Percentiles rank a stretch among this genome's conserved stretches.
Evolutionary conservation across 768 basidiomycete species (phyloP).

Genomic region (Lactifluus subvellereus): DNA sequence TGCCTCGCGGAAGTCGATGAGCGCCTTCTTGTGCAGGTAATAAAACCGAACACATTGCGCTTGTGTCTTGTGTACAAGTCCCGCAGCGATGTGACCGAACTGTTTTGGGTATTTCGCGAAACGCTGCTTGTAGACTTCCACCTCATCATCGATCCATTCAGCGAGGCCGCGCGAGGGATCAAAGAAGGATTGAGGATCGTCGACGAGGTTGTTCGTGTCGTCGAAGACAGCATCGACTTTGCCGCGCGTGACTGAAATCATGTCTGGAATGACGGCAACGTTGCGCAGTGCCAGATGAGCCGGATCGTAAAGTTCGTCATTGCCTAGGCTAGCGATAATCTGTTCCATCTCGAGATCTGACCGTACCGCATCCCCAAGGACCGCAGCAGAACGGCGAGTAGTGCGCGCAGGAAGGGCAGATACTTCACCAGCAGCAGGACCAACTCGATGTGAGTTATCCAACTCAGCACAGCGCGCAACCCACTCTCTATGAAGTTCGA

Average conservation of each 20-base stretch:
- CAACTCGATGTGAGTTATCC: conserved; percentile 49
- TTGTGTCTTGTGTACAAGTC: conserved; percentile 76
- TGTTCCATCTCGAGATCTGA: conserved; percentile 97
- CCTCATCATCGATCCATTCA: conserved; percentile 87
- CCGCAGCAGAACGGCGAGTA: conserved; percentile 66
- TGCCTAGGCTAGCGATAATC: conserved; percentile 90
- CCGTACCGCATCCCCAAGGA: conserved; percentile 80
- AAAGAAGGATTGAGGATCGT: conserved; percentile 74
- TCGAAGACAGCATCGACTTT: conserved; percentile 62
- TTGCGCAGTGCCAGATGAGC: conserved; percentile 81
- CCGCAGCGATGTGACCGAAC: conserved; percentile 85
- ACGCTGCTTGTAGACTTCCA: conserved; percentile 67
- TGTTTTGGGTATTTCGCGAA: conserved; percentile 88
- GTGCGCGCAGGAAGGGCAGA: conserved; percentile 44
- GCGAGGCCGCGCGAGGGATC: conserved; percentile 64
- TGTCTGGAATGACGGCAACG: conserved; percentile 84
- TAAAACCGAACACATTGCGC: conserved; percentile 90
- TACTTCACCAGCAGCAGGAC: conserved; percentile 32
- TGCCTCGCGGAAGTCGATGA: conserved; percentile 79
- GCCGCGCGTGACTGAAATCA: conserved; percentile 66
- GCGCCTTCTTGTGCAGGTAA: conserved; percentile 88
- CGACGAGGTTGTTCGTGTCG: conserved; percentile 78
- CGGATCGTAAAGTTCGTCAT: conserved; percentile 90
- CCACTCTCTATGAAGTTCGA: conserved; percentile 67
- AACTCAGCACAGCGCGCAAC: conserved; percentile 60